These are phyloP conservation scores for Botryobasidium botryosum DNA, from an alignment of 768 basidiomycete species.

Conservation along the genomic window DNA sequence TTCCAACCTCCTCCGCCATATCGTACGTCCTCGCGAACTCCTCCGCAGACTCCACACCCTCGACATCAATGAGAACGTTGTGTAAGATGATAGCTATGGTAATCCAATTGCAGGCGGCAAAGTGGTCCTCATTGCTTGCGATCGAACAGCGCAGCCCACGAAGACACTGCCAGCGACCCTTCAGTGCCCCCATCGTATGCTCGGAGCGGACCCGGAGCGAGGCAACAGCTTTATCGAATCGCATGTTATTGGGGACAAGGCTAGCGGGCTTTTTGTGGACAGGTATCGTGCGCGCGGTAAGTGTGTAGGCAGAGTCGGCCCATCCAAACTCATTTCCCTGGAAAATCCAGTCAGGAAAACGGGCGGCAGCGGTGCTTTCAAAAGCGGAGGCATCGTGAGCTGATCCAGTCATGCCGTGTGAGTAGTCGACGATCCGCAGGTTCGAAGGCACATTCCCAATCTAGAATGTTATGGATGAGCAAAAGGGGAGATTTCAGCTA, in stretches of 20 bases:
- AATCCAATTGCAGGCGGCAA: conserved; percentile 1
- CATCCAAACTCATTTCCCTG: conserved; percentile 7
- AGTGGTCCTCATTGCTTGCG: conserved; percentile 4
- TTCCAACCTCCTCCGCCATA: neutral
- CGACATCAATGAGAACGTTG: neutral
- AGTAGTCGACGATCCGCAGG: conserved; percentile 20
- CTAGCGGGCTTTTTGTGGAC: conserved; percentile 21
- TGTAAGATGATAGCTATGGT: conserved; percentile 1
- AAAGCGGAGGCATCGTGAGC: conserved; percentile 24
- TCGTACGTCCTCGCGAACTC: neutral
- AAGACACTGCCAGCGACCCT: conserved; percentile 22
- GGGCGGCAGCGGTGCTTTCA: conserved; percentile 17
- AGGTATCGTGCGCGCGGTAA: conserved; percentile 19
- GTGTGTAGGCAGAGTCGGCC: conserved; percentile 20
- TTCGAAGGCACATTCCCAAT: conserved; percentile 22
- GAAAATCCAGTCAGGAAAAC: conserved; percentile 17
- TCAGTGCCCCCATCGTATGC: conserved; percentile 24
- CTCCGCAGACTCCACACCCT: neutral
- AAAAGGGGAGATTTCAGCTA: conserved; percentile 1
- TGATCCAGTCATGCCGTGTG: conserved; percentile 21
- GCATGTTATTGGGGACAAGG: conserved; percentile 15
- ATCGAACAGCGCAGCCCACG: conserved; percentile 10
- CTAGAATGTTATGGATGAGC: conserved; percentile 12
- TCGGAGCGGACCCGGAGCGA: conserved; percentile 21
- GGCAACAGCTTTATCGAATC: conserved; percentile 18